These are phyloP conservation scores for Psophocarpus tetragonolobus DNA, from an alignment of 306 rosid species.

Conservation along the genomic window DNA sequence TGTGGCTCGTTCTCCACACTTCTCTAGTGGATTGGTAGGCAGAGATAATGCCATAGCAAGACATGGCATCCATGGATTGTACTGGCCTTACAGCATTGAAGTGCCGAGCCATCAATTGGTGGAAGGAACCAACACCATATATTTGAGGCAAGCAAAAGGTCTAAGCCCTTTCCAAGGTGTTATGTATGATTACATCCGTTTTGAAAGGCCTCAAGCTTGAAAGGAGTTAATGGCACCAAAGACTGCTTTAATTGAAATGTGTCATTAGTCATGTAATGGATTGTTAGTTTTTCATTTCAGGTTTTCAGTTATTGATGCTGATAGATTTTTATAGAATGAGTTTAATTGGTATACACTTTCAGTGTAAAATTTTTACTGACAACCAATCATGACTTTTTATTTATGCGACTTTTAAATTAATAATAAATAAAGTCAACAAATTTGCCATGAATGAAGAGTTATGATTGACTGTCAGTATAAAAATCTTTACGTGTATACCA, in stretches of 20 bases:
- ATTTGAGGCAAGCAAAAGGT: constrained; percentile 47
- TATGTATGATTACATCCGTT: constrained; percentile 72
- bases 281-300: not conserved
- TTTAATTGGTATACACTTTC: no score
- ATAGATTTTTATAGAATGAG: not conserved
- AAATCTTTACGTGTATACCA: no score
- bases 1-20: not conserved
- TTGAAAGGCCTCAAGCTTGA: constrained; percentile 51
- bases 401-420: no score
- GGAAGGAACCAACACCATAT: constrained; percentile 52
- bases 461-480: no score
- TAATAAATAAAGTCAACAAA: no score
- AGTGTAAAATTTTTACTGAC: no score
- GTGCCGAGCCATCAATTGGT: constrained; percentile 29
- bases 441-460: no score
- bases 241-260: not conserved
- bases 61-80: constrained; percentile 74
- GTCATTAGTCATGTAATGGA: not conserved
- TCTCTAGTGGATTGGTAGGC: constrained; percentile 51
- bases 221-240: not conserved
- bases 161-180: constrained; percentile 41
- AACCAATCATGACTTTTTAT: no score
- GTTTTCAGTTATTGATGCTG: not conserved
- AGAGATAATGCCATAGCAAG: constrained; percentile 66
- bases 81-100: constrained; percentile 46